These are phyloP conservation scores for Tetrapisispora phaffii DNA, from an alignment of 805 yeast genomes.

Conservation along the genomic window DNA sequence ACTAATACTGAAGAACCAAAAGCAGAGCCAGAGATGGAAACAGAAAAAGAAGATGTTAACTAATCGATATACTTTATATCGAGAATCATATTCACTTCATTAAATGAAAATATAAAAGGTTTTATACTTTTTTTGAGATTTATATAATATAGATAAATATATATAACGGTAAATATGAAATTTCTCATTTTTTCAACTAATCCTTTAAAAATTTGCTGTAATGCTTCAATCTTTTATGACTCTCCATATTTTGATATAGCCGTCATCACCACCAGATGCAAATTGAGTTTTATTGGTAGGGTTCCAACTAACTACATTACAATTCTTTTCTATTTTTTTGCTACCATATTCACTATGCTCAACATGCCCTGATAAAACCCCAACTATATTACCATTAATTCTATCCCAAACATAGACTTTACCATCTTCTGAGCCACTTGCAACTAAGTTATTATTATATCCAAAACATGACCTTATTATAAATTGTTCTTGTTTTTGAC, in stretches of 20 bases:
- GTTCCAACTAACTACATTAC: conserved; percentile 77
- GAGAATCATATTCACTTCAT: neutral
- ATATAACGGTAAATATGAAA: neutral
- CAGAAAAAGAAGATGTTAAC: neutral
- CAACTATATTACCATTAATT: conserved; percentile 54
- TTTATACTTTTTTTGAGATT: too few species aligned
- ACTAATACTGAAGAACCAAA: neutral
- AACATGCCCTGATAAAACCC: conserved; percentile 25
- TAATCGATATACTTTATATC: neutral
- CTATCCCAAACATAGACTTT: conserved; percentile 70
- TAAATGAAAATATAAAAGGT: neutral
- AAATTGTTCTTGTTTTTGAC: conserved; percentile 60
- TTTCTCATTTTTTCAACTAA: neutral
- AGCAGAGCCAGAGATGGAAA: neutral
- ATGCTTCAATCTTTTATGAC: conserved; percentile 18
- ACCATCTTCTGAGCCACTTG: conserved; percentile 83
- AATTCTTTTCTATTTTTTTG: conserved; percentile 29
- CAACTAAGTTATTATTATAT: conserved; percentile 52
- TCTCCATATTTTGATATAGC: conserved; percentile 61
- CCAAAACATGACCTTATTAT: conserved; percentile 75
- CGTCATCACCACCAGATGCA: conserved; percentile 84
- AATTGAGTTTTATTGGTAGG: conserved; percentile 40
- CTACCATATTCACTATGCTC: conserved; percentile 5
- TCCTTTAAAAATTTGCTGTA: neutral
- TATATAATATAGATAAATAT: neutral